Base-by-base conservation (phyloP, 768 basidiomycete species). In the Galerina sulciceps region DNA sequence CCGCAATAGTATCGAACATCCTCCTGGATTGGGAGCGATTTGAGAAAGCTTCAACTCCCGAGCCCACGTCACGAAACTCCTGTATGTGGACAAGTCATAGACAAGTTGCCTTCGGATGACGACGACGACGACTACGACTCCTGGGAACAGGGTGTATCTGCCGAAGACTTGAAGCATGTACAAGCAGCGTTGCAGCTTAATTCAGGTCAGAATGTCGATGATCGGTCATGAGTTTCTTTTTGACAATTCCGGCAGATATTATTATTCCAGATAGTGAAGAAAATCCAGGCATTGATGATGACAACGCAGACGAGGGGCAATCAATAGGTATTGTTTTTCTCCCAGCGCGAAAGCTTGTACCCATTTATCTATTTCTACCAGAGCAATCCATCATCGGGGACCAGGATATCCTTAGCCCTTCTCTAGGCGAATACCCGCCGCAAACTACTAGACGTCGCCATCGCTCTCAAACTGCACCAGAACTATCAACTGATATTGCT, bases 131-230 rank as follows among this genome's bases (percentile, higher is more conserved):
- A 70, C 49, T 70, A 68, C 36, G 66, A 67, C 54, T 59, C 35
- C 11, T 75, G 74, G 74, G 74, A 76, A 42, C 65, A 64, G 17
- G 63, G 64, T 1, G 58, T 68, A 1, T 67, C 69, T 15, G 52
- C 54, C 11, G 64, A 70, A 20, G 66, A 71, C 10, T 50, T 73
- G 35, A 60, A 42, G 43, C 52, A 62, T 26, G 52, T 70, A 17
- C 59, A 56, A 36, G 53, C 31, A 15, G 56, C 59, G 23, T 34
- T 53, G 10, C 55, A 59, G 11, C 52, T 47, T 15, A 37, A 45
- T 40, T 46, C 59, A 41, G 63, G 64, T 66, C 22, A 23, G 59
- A 18, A 20, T 20, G 10, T 26, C 9, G n/a, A 35, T n/a, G 13
- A 22, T 41, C 48, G 40, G 3, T 46, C 14, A 20, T 10, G 17